Conservation (phyloP, 1,139 yeast genomes). For the Zygosaccharomyces pseudobailii region DNA sequence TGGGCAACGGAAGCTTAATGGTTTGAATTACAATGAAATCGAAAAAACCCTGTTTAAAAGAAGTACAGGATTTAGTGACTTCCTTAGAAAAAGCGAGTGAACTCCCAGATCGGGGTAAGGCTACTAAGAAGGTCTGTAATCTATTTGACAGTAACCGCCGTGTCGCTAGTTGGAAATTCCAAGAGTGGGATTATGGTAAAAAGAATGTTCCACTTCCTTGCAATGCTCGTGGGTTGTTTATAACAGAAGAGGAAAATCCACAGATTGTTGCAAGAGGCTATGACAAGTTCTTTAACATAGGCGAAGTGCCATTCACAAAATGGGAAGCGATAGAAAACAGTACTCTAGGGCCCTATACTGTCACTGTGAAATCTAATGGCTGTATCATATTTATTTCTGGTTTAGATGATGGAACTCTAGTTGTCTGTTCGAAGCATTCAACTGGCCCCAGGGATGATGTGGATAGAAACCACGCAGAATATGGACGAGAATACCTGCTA, state of each 20-base stretch:
- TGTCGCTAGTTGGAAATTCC: slow-evolving; percentile 67
- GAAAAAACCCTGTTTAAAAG: slow-evolving; percentile 3
- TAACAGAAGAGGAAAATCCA: slow-evolving; percentile 38
- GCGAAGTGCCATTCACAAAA: slow-evolving; percentile 55
- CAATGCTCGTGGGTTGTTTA: slow-evolving; percentile 82
- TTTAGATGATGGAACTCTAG: slow-evolving; percentile 60
- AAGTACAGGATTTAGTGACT: slow-evolving; percentile 24
- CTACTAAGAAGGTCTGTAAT: slow-evolving; percentile 34
- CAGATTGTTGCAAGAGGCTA: slow-evolving; percentile 78
- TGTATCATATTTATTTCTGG: slow-evolving; percentile 86
- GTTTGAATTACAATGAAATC: background rate
- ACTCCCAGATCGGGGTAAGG: slow-evolving; percentile 36
- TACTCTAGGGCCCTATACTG: slow-evolving; percentile 72
- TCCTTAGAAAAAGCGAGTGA: slow-evolving; percentile 30
- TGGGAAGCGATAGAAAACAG: slow-evolving; percentile 42
- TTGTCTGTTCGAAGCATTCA: slow-evolving; percentile 86
- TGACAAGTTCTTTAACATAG: slow-evolving; percentile 86
- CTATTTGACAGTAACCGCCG: slow-evolving; percentile 31
- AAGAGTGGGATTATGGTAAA: slow-evolving; percentile 80
- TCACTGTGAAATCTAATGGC: slow-evolving; percentile 88
- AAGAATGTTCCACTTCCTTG: slow-evolving; percentile 55
- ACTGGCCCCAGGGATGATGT: slow-evolving; percentile 62
- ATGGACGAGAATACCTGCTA: slow-evolving; percentile 59
- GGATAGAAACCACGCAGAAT: slow-evolving; percentile 65
- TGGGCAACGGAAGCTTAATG: background rate